These are phyloP conservation scores for Silene coronaria DNA, from an alignment of 179 eudicot species.

Conservation along the genomic window DNA sequence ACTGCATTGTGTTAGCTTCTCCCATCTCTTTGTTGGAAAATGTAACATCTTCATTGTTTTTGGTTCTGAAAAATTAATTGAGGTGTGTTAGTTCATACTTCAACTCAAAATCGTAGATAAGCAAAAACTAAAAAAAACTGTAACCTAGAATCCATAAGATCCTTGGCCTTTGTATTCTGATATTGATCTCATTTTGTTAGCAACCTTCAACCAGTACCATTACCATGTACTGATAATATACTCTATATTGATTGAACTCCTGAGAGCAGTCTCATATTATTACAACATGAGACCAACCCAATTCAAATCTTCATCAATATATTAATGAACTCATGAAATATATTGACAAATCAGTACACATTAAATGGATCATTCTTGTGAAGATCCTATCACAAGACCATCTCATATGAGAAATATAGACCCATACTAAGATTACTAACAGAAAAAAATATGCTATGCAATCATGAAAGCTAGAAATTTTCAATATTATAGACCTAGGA, in stretches of 20 bases:
- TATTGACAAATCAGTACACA: too few species aligned
- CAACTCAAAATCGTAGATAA: background rate
- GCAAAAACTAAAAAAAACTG: background rate
- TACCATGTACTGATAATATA: too few species aligned
- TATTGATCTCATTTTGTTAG: background rate
- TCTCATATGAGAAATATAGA: background rate
- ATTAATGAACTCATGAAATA: too few species aligned
- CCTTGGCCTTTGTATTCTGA: conserved; percentile 3
- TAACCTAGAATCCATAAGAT: background rate
- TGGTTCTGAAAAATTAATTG: conserved; percentile 34
- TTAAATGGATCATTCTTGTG: too few species aligned
- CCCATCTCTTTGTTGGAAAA: conserved; percentile 24
- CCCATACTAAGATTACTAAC: background rate
- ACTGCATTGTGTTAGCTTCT: conserved; percentile 23
- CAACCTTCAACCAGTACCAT: background rate
- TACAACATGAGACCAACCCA: too few species aligned
- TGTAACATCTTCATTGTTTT: conserved; percentile 31
- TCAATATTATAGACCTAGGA: background rate
- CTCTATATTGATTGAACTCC: background rate
- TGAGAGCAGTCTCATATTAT: background rate
- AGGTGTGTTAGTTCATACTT: background rate
- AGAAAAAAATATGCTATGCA: background rate
- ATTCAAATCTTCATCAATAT: too few species aligned
- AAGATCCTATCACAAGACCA: background rate
- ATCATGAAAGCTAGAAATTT: background rate